Base-by-base conservation (phyloP, 176 grass and related monocot species). In the Carex kokanica region DNA sequence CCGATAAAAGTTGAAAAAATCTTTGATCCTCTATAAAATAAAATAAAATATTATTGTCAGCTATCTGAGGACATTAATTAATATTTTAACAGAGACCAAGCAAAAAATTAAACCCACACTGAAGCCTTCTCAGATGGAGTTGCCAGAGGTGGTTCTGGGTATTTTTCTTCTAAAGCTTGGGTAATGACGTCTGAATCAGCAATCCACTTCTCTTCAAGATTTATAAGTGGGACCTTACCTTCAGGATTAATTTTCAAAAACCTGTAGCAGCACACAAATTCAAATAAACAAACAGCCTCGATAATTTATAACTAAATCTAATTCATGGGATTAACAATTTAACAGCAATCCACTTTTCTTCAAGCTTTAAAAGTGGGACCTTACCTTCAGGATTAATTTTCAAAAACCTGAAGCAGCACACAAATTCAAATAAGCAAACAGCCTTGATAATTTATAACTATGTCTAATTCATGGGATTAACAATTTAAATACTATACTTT, bases 131-230 rank as follows among this genome's bases (percentile, higher is more conserved):
- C 86, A 47, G 84, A 86, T 62, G 92, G 92, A 82, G 95, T 98
- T 81, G 84, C 74, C 80, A 94, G 86, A 54, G 90, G 23, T 75
- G 92, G 95, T 84, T 93, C 81, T 49, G 92, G 95, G 83, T 93
- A 95, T 20, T 90, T 94, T 20, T 98, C 87, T 91, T 98, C 95
- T 90, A 98, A 71, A 68, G 56, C 57, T 86, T 93, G 84, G 63
- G 92, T 89, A 55, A 98, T 98, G 75, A 88, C 77, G 80, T 95
- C 95, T 84, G 95, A 98, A 89, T 98, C 92, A 84, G 86, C 86
- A 61, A 98, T n/a, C 95, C 92, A 98, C 83, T 90, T 90, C 4
- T 90, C 92, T 52, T 95, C 88, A 49, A 95, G 53, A 82, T 98
- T 98, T 53, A 95, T 81, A 34, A 90, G 51, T 53, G 91, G 95